A percentile compares a stretch with the other conserved stretches of the same genome.
Conservation (phyloP, 2,329 filamentous ascomycete genomes). For the Epichloe sp. region DNA sequence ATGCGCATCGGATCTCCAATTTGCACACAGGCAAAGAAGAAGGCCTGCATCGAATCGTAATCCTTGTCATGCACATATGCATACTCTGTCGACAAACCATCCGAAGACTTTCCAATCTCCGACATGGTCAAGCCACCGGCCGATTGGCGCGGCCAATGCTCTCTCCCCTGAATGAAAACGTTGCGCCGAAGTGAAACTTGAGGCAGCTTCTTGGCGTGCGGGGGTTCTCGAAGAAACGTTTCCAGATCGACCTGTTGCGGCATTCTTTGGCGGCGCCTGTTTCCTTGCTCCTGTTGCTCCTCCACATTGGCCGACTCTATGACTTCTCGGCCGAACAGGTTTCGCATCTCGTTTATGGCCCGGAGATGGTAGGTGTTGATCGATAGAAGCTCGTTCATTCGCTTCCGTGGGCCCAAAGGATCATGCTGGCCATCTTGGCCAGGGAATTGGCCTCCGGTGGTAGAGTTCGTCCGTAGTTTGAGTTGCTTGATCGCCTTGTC, state of each 20-base stretch:
- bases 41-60: slow-evolving; percentile 62
- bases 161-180: slow-evolving; percentile 73
- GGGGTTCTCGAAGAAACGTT: slow-evolving; percentile 39
- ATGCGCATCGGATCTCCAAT: slow-evolving; percentile 74
- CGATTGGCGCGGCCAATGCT: slow-evolving; percentile 70
- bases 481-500: slow-evolving; percentile 40
- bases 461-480: neutral
- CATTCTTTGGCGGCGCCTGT: slow-evolving; percentile 19
- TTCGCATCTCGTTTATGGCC: slow-evolving; percentile 79
- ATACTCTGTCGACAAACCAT: slow-evolving; percentile 54
- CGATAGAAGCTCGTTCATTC: slow-evolving; percentile 29
- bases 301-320: slow-evolving; percentile 41
- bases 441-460: neutral
- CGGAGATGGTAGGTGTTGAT: slow-evolving; percentile 61
- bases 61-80: slow-evolving; percentile 58
- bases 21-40: slow-evolving; percentile 71
- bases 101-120: slow-evolving; percentile 25
- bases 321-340: slow-evolving; percentile 41
- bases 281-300: slow-evolving; percentile 30
- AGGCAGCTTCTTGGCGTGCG: slow-evolving; percentile 47
- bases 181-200: slow-evolving; percentile 65
- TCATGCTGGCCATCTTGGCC: slow-evolving; percentile 8
- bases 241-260: slow-evolving; percentile 43
- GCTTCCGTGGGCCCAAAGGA: slow-evolving; percentile 1
- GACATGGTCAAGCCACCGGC: slow-evolving; percentile 79